phyloP scores from a whole-genome alignment of 176 grass and related monocot genomes.

The Paspalum notatum region DNA sequence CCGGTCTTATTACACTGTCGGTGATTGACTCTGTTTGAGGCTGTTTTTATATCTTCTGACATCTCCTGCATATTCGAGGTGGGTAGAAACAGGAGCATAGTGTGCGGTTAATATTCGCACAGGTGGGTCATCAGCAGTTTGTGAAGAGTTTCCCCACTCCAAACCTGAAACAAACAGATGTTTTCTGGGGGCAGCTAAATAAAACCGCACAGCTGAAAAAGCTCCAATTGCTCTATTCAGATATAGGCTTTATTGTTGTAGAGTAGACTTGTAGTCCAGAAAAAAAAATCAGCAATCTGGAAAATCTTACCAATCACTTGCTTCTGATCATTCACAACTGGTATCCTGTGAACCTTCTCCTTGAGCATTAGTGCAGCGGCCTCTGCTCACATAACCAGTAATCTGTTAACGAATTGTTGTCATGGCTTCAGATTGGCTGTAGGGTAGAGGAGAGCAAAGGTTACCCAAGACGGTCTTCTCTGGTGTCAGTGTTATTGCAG shows the following conservation, averaged over 20 bases:
- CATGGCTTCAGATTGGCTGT: background rate
- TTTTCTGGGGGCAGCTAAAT: background rate
- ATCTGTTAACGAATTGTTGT: background rate
- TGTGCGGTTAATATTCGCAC: background rate
- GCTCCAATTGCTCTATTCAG: background rate
- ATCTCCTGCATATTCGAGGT: too few relatives aligned
- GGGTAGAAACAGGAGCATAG: background rate
- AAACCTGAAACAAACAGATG: background rate
- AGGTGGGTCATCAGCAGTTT: background rate
- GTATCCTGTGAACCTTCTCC: conserved; percentile 83
- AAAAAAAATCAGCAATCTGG: background rate
- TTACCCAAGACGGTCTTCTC: conserved; percentile 81
- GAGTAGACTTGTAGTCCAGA: too few relatives aligned
- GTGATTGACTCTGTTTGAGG: too few relatives aligned
- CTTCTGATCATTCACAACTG: conserved; percentile 62
- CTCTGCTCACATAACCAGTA: conserved; percentile 47
- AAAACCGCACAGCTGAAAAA: background rate
- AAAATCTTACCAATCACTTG: conserved; percentile 63
- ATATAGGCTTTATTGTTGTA: background rate
- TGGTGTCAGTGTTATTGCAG: conserved; percentile 68
- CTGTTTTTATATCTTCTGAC: too few relatives aligned
- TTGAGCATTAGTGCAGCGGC: conserved; percentile 88
- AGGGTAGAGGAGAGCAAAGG: background rate
- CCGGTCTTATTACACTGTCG: too few relatives aligned
- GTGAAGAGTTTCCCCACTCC: too few relatives aligned